A percentile compares a stretch with the other conserved stretches of the same genome.
Conservation (phyloP, 495 filamentous ascomycete species). For the Aspergillus cristatus region DNA sequence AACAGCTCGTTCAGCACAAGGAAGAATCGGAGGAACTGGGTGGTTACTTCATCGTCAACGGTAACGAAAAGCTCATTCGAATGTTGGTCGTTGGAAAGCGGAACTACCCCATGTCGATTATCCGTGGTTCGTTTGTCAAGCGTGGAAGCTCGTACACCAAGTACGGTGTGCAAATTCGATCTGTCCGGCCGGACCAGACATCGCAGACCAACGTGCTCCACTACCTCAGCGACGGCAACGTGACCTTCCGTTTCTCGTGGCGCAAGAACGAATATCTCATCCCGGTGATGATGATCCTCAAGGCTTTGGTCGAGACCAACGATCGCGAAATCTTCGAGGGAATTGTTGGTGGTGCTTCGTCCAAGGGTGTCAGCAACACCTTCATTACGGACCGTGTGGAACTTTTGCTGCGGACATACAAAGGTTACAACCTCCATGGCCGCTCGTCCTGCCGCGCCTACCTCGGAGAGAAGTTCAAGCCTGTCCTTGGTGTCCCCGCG, state of each 20-base stretch:
- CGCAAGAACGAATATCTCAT: conserved; percentile 92
- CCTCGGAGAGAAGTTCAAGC: conserved; percentile 80
- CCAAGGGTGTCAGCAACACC: conserved; percentile 72
- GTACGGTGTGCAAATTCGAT: conserved; percentile 83
- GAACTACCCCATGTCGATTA: conserved; percentile 91
- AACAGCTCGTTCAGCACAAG: conserved; percentile 71
- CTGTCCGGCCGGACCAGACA: conserved; percentile 88
- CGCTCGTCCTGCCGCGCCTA: conserved; percentile 69
- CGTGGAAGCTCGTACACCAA: conserved; percentile 80
- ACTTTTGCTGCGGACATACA: conserved; percentile 85
- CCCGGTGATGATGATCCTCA: conserved; percentile 91
- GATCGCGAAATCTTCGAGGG: conserved; percentile 93
- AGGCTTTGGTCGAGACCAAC: conserved; percentile 91
- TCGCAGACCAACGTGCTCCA: conserved; percentile 96
- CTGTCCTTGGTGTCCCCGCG: conserved; percentile 69
- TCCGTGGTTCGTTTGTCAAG: conserved; percentile 76
- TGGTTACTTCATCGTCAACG: conserved; percentile 71
- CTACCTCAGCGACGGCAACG: conserved; percentile 89
- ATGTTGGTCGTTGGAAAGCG: conserved; percentile 80
- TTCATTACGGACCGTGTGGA: conserved; percentile 94
- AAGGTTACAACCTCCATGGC: conserved; percentile 72
- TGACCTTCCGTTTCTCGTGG: conserved; percentile 97
- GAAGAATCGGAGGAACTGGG: conserved; percentile 91
- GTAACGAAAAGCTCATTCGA: conserved; percentile 83
- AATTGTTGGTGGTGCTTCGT: conserved; percentile 62